Evolutionary conservation across 1,284 basidiomycete species (phyloP).

Genomic region (Cryptococcus sp.): DNA sequence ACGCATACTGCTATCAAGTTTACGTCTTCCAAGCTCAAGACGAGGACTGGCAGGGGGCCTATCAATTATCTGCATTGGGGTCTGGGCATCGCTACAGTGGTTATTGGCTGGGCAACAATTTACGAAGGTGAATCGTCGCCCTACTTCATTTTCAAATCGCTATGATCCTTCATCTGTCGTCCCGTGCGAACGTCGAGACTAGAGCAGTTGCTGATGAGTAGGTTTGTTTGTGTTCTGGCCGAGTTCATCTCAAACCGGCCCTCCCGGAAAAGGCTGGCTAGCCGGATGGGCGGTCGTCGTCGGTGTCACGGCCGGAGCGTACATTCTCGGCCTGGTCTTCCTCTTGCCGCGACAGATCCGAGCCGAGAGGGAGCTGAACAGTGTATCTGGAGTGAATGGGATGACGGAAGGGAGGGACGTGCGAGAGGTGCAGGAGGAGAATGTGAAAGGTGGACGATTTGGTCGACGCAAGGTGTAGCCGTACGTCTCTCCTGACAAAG

Average conservation of each 20-base stretch:
- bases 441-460: too few relatives aligned
- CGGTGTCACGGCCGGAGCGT: slow-evolving; percentile 8
- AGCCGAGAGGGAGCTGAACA: slow-evolving; percentile 6
- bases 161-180: too few relatives aligned
- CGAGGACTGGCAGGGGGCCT: slow-evolving; percentile 23
- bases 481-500: too few relatives aligned
- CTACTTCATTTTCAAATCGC: too few relatives aligned
- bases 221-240: background rate
- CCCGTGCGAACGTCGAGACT: background rate
- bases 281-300: slow-evolving; percentile 10
- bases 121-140: slow-evolving; percentile 22
- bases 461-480: too few relatives aligned
- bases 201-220: background rate
- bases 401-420: background rate
- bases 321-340: slow-evolving; percentile 23
- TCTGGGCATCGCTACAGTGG: slow-evolving; percentile 24
- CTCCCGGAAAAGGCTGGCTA: background rate
- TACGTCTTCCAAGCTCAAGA: background rate
- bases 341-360: slow-evolving; percentile 17
- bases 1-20: slow-evolving; percentile 51
- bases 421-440: too few relatives aligned
- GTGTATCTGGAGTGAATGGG: background rate
- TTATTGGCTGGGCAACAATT: slow-evolving; percentile 23
- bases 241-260: background rate
- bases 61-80: slow-evolving; percentile 31